Conservation (phyloP, 1,284 basidiomycete species). For the Inonotus hispidus region DNA sequence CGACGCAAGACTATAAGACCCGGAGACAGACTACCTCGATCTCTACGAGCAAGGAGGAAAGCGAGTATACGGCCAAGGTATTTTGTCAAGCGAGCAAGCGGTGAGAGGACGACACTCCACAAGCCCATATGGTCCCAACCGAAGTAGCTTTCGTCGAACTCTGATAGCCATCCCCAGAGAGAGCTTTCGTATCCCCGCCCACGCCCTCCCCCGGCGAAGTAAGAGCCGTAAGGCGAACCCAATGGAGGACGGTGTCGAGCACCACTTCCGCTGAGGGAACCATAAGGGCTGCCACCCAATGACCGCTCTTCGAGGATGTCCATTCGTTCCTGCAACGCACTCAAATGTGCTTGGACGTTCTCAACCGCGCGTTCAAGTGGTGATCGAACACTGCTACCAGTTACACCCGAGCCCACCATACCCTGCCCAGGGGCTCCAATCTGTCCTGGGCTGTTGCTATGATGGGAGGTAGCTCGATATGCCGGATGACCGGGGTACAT, state of each 20-base stretch:
- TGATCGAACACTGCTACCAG: constrained; percentile 6
- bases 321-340: constrained; percentile 85
- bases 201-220: constrained; percentile 10
- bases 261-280: constrained; percentile 7
- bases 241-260: constrained; percentile 1
- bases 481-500: constrained; percentile 32
- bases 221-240: constrained; percentile 14
- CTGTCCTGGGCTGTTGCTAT: constrained; percentile 14
- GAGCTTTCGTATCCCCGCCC: constrained; percentile 12
- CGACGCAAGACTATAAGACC: constrained; percentile 60
- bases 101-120: constrained; percentile 70
- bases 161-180: constrained; percentile 36
- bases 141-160: constrained; percentile 27
- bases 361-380: constrained; percentile 71
- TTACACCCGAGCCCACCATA: constrained; percentile 4
- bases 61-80: constrained; percentile 41
- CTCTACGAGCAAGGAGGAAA: constrained; percentile 48
- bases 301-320: constrained; percentile 56
- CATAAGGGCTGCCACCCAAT: background rate
- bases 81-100: constrained; percentile 45
- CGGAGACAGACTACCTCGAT: constrained; percentile 45
- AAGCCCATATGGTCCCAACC: constrained; percentile 71
- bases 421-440: constrained; percentile 1
- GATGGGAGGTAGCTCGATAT: constrained; percentile 33
- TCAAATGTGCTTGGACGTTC: constrained; percentile 82